These are phyloP conservation scores for Coccomyxa subellipsoidea DNA, from an alignment of 163 green algal species.

Conservation along the genomic window DNA sequence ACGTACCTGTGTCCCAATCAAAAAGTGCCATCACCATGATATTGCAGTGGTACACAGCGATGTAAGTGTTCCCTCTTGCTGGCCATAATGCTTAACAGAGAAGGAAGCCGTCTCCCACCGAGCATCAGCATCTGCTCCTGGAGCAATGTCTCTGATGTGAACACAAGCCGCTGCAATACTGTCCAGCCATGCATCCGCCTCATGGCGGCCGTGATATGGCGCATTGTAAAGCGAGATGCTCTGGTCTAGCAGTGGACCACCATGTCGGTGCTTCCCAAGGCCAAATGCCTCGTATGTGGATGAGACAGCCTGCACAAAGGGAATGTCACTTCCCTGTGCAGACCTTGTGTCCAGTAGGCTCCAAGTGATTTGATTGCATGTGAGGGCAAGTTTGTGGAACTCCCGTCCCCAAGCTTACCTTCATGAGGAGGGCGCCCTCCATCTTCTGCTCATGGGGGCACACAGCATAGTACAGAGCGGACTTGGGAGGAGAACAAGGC, in stretches of 20 bases:
- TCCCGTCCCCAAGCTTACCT: neutral
- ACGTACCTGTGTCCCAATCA: neutral
- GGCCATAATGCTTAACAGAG: too few relatives aligned
- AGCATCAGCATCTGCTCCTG: neutral
- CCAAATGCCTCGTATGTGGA: neutral
- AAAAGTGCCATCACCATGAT: too few relatives aligned
- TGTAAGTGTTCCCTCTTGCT: too few relatives aligned
- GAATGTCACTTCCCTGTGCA: too few relatives aligned
- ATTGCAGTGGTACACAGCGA: neutral
- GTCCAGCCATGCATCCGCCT: neutral
- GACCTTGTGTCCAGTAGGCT: too few relatives aligned
- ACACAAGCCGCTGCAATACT: neutral
- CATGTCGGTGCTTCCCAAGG: neutral
- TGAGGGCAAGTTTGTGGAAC: too few relatives aligned
- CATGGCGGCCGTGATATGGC: neutral
- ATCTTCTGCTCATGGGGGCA: neutral
- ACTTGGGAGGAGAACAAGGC: neutral
- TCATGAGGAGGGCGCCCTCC: neutral
- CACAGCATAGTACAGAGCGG: neutral
- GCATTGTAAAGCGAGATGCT: neutral
- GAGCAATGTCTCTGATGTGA: neutral
- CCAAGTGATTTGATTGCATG: too few relatives aligned
- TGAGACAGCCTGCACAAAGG: neutral
- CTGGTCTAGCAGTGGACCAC: neutral
- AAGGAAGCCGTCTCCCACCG: too few relatives aligned